Conservation (phyloP, 2,329 filamentous ascomycete genomes). For the Botryosphaeria dothidea region DNA sequence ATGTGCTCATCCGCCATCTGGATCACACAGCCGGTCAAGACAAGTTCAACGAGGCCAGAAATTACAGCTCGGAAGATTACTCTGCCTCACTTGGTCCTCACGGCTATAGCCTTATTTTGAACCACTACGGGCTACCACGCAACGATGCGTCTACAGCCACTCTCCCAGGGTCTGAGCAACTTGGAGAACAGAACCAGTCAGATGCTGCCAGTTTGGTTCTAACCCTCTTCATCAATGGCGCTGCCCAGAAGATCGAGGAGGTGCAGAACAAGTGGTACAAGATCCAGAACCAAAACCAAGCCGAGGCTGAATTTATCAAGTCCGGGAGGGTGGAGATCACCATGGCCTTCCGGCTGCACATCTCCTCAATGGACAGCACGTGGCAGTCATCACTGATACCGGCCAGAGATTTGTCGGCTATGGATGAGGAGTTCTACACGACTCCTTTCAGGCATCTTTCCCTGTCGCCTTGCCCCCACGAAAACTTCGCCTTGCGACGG, state of each 20-base stretch:
- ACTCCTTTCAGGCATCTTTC: background rate
- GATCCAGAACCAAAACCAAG: background rate
- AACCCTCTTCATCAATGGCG: background rate
- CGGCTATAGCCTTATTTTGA: background rate
- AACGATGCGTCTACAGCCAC: background rate
- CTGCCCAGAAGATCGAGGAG: background rate
- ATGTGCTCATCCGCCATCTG: background rate
- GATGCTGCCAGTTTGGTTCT: background rate
- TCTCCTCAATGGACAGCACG: background rate
- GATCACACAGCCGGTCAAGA: background rate
- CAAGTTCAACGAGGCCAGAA: background rate
- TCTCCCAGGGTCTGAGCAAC: background rate
- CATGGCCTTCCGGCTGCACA: slow-evolving; percentile 5
- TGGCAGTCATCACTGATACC: slow-evolving; percentile 2
- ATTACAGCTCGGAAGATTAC: background rate
- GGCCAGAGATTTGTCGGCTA: background rate
- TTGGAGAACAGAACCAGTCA: background rate
- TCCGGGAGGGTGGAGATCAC: slow-evolving; percentile 3
- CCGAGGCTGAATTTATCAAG: background rate
- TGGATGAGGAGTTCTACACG: background rate
- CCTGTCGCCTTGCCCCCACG: background rate
- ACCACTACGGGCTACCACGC: background rate
- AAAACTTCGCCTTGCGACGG: slow-evolving; percentile 18
- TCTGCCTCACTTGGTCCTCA: background rate
- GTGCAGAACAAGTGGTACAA: slow-evolving; percentile 12